Evolutionary conservation across 768 basidiomycete genomes (phyloP).

Genomic region (Sarcodon aspratus): DNA sequence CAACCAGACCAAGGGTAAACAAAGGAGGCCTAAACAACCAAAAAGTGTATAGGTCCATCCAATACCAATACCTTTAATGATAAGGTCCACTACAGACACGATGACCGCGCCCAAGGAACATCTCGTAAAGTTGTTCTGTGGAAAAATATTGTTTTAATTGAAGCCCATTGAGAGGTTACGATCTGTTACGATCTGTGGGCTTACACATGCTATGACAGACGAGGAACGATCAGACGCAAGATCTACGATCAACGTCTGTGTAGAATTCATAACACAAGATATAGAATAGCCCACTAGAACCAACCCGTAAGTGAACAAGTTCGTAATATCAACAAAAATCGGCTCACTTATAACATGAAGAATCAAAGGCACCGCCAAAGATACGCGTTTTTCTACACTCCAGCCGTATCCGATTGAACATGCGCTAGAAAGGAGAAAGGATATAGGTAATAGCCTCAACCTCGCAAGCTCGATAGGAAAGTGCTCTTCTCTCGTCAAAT

Average conservation of each 20-base stretch:
- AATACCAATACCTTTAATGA: conserved; percentile 43
- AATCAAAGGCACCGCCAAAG: conserved; percentile 43
- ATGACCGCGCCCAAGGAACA: conserved; percentile 48
- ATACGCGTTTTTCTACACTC: conserved; percentile 37
- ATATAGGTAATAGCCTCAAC: conserved; percentile 32
- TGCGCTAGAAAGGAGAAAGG: conserved; percentile 25
- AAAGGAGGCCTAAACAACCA: conserved; percentile 33
- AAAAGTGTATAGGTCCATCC: conserved; percentile 66
- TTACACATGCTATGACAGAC: conserved; percentile 61
- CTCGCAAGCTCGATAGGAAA: conserved; percentile 57
- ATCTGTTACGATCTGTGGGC: conserved; percentile 13
- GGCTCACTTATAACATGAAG: conserved; percentile 27
- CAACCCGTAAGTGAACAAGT: neutral
- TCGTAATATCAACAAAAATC: neutral
- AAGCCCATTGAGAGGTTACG: too few species aligned
- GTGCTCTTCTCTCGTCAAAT: conserved; percentile 19
- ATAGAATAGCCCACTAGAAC: conserved; percentile 38
- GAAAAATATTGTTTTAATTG: neutral
- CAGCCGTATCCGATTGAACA: conserved; percentile 49
- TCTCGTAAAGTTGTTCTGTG: conserved; percentile 61
- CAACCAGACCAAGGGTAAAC: conserved; percentile 39
- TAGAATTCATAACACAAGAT: conserved; percentile 39
- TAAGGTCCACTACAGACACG: conserved; percentile 53
- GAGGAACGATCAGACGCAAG: conserved; percentile 51
- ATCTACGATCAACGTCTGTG: conserved; percentile 57